Conservation (phyloP, 2,329 filamentous ascomycete genomes). For the Sporothrix luriei region DNA sequence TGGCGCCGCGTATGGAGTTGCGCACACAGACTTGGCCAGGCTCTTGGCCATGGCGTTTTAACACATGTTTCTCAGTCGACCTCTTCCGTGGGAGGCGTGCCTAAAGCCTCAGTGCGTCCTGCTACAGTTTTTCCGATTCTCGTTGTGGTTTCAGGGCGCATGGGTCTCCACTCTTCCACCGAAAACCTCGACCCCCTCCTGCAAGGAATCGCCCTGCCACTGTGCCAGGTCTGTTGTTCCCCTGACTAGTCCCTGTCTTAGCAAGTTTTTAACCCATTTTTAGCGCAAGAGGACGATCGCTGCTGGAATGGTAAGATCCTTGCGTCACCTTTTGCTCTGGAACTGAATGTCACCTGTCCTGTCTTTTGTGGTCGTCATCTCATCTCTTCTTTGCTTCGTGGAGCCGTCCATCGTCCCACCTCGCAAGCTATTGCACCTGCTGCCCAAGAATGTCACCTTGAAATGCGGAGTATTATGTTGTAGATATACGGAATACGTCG, state of each 20-base stretch:
- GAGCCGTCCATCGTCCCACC: background rate
- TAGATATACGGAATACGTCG: too few species aligned
- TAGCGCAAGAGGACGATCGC: slow-evolving; percentile 30
- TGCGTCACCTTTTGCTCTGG: slow-evolving; percentile 1
- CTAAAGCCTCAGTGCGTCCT: background rate
- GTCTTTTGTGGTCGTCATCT: background rate
- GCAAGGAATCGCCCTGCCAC: background rate
- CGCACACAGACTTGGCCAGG: slow-evolving; percentile 8
- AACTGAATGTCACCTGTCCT: background rate
- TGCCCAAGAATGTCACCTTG: slow-evolving; percentile 18
- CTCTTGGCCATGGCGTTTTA: slow-evolving; percentile 5
- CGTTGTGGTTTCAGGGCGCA: slow-evolving; percentile 30
- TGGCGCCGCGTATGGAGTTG: too few species aligned
- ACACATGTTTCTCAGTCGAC: slow-evolving; percentile 18
- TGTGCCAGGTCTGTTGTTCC: background rate
- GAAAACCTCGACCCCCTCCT: background rate
- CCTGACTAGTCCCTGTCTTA: slow-evolving; percentile 33
- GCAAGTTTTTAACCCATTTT: slow-evolving; percentile 28
- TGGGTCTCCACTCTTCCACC: slow-evolving; percentile 17
- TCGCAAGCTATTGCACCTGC: background rate
- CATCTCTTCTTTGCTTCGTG: background rate
- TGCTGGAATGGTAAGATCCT: background rate
- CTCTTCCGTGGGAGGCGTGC: background rate
- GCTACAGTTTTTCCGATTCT: background rate
- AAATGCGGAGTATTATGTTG: background rate